Base-by-base conservation (phyloP, 2,329 filamentous ascomycete species). In the Xylaria sp. region DNA sequence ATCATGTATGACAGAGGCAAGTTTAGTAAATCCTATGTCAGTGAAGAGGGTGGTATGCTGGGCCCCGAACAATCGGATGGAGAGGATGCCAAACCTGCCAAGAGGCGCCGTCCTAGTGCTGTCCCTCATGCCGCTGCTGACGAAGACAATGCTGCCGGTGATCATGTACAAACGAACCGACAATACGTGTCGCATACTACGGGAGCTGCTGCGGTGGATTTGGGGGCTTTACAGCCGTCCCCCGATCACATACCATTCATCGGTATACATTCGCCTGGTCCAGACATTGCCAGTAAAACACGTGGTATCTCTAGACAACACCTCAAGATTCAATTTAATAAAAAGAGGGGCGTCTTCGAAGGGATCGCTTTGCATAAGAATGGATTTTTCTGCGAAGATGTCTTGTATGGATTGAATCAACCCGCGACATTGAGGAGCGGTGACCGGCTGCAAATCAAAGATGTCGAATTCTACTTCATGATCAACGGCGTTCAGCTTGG, bases 221-320 rank as follows among this genome's bases (percentile, higher is more conserved):
- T 91, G 48, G 84, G 84, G 10, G 85, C 84, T 23, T 82, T 91
- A 55, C 85, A 88, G 5, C 89, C 90, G 1, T 88, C 89, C 28
- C 88, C 89, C 0, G 80, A 86, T 69, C 85, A 89, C 66, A 87
- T 89, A 64, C 89, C 90, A 2, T 86, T 92, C 67, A 85, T 94
- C 58, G 88, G 89, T 41, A 92, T 94, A 54, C 92, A 94, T 78
- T 92, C 92, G 3, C 89, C 89, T 0, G 86, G 87, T 1, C 86
- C 86, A 5, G 83, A 88, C 58, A 88, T 89, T 69, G 86, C 88
- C 2, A 83, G 79, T 68, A 88, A 87, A 71, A 92, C 92, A 60
- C 92, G 91, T 76, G 88, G 87, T 60, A 94, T 94, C 64, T 94
- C 92, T 3, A 85, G 92, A 69, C 84, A 91, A 73, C 92, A 95